Evolutionary conservation across 1,284 basidiomycete species (phyloP).

Genomic region (Malassezia psittaci): DNA sequence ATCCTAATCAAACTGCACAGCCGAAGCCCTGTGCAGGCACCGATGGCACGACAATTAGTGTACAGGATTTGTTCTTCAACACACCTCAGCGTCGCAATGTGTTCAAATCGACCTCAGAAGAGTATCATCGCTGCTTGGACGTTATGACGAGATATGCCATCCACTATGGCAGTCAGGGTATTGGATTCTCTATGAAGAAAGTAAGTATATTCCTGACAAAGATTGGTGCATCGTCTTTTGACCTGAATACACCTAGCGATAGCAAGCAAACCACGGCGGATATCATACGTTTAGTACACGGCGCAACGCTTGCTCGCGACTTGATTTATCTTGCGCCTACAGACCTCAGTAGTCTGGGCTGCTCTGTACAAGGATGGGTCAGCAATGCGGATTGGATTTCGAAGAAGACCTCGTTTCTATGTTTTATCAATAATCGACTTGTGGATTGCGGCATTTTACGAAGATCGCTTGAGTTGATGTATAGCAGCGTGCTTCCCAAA

Average conservation of each 20-base stretch:
- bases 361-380: constrained; percentile 57
- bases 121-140: constrained; percentile 82
- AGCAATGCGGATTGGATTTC: constrained; percentile 81
- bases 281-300: constrained; percentile 72
- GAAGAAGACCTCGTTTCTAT: constrained; percentile 70
- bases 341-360: constrained; percentile 23
- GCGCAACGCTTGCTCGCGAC: constrained; percentile 68
- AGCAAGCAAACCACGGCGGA: constrained; percentile 56
- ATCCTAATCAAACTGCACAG: constrained; percentile 28
- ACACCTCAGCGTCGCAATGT: constrained; percentile 78
- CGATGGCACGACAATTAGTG: constrained; percentile 84
- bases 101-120: constrained; percentile 73
- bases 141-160: constrained; percentile 83
- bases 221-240: constrained; percentile 48
- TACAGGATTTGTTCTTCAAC: constrained; percentile 92
- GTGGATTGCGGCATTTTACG: constrained; percentile 83
- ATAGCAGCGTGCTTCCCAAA: constrained; percentile 77
- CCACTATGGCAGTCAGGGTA: constrained; percentile 50
- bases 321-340: constrained; percentile 54
- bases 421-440: constrained; percentile 96
- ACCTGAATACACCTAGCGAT: constrained; percentile 68
- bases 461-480: constrained; percentile 74
- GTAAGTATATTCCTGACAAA: constrained; percentile 48
- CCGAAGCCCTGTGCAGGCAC: constrained; percentile 86
- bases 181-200: constrained; percentile 81